A percentile compares a stretch with the other conserved stretches of the same genome.
These are phyloP conservation scores for Quillaja saponaria DNA, from an alignment of 306 rosid species.

Conservation along the genomic window DNA sequence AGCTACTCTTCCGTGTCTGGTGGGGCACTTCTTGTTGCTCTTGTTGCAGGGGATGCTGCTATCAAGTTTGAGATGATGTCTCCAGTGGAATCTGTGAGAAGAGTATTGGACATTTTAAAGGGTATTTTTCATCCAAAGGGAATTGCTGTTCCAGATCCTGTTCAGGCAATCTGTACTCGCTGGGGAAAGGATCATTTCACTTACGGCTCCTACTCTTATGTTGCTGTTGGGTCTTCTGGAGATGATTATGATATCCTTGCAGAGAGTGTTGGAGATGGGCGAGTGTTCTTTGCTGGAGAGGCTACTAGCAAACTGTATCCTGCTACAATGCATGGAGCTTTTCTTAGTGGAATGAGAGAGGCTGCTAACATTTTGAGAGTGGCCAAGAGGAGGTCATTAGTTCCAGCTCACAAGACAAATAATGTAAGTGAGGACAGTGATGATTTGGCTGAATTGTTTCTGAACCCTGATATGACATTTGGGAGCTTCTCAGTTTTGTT, in stretches of 20 bases:
- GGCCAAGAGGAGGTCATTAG: slow-evolving; percentile 50
- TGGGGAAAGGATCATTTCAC: slow-evolving; percentile 83
- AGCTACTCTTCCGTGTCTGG: slow-evolving; percentile 93
- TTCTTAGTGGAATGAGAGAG: slow-evolving; percentile 93
- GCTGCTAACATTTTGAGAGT: slow-evolving; percentile 85
- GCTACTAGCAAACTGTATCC: slow-evolving; percentile 90
- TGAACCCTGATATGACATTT: slow-evolving; percentile 58
- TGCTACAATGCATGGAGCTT: slow-evolving; percentile 93
- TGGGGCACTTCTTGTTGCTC: slow-evolving; percentile 83
- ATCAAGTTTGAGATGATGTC: slow-evolving; percentile 87
- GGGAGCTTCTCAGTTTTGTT: slow-evolving; percentile 72
- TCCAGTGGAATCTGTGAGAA: slow-evolving; percentile 76
- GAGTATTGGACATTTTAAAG: slow-evolving; percentile 67
- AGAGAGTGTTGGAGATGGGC: slow-evolving; percentile 71
- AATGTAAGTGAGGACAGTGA: slow-evolving; percentile 32
- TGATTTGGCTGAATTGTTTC: slow-evolving; percentile 54
- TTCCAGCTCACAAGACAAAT: slow-evolving; percentile 30
- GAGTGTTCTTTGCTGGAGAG: slow-evolving; percentile 89
- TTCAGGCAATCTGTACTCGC: slow-evolving; percentile 80
- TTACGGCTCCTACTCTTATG: slow-evolving; percentile 78
- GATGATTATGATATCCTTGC: slow-evolving; percentile 86
- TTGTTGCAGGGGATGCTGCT: slow-evolving; percentile 88
- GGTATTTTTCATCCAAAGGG: slow-evolving; percentile 78
- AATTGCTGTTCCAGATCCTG: slow-evolving; percentile 73
- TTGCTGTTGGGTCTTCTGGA: slow-evolving; percentile 85